These are phyloP conservation scores for Recurvomyces mirabilis DNA, from an alignment of 495 filamentous ascomycete species.

Conservation along the genomic window DNA sequence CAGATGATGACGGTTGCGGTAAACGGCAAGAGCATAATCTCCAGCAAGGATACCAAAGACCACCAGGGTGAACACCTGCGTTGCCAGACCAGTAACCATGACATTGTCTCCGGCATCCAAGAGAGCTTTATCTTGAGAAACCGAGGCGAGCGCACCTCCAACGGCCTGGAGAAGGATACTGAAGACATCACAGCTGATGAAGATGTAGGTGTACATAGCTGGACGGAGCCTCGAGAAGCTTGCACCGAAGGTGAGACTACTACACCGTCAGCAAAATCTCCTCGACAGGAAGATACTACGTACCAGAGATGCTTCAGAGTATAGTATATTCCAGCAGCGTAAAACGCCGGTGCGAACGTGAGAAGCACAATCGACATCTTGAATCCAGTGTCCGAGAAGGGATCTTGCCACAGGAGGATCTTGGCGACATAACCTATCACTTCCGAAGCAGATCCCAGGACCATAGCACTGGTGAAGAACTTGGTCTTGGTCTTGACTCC, in stretches of 20 bases:
- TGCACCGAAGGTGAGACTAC: constrained; percentile 14
- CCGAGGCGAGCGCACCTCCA: constrained; percentile 21
- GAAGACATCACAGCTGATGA: constrained; percentile 23
- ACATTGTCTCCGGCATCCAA: constrained; percentile 28
- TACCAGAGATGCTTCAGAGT: constrained; percentile 31
- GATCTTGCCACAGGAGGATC: constrained; percentile 15
- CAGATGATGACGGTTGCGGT: constrained; percentile 23
- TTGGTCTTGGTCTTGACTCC: constrained; percentile 7
- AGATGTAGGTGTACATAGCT: constrained; percentile 19
- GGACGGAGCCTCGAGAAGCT: constrained; percentile 17
- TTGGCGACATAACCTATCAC: constrained; percentile 21
- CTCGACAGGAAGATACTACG: not conserved
- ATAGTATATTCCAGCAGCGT: constrained; percentile 50
- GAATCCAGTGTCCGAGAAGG: constrained; percentile 22
- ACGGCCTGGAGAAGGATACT: constrained; percentile 21
- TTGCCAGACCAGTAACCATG: constrained; percentile 33
- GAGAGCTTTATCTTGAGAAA: not conserved
- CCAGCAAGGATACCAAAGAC: constrained; percentile 35
- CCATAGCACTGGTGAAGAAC: constrained; percentile 23
- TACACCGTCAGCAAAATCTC: not conserved
- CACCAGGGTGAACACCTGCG: constrained; percentile 39
- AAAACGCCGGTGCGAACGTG: constrained; percentile 47
- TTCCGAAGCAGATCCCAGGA: constrained; percentile 16
- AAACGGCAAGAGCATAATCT: constrained; percentile 31
- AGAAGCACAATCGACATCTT: constrained; percentile 38